A percentile compares a stretch with the other conserved stretches of the same genome.
Evolutionary conservation across 1,284 basidiomycete genomes (phyloP).

Genomic region (Ustilago cynodontis): DNA sequence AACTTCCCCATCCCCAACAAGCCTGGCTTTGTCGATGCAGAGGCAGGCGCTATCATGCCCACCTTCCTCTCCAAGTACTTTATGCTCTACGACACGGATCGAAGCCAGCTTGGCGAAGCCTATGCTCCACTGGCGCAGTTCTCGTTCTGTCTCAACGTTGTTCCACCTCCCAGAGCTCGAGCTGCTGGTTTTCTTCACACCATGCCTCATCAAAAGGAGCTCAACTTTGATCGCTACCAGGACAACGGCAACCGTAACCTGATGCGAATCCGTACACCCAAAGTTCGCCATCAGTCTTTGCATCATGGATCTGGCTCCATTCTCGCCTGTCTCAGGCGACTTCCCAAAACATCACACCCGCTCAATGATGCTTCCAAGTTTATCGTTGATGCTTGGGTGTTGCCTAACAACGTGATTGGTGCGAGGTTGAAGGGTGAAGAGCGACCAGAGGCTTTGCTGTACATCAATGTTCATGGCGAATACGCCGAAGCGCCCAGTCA

Average conservation of each 20-base stretch:
- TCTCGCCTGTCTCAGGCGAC: conserved; percentile 75
- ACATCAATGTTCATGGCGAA: conserved; percentile 89
- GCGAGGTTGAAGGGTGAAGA: conserved; percentile 52
- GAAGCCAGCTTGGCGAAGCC: conserved; percentile 78
- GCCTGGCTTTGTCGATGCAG: conserved; percentile 81
- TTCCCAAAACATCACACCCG: conserved; percentile 86
- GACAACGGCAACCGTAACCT: conserved; percentile 65
- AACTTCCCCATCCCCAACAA: conserved; percentile 80
- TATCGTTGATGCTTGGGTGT: conserved; percentile 84
- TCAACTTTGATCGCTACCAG: conserved; percentile 81
- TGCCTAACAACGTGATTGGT: conserved; percentile 72
- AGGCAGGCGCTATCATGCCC: conserved; percentile 75
- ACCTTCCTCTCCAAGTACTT: conserved; percentile 84
- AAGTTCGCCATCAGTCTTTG: conserved; percentile 46
- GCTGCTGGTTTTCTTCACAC: conserved; percentile 65
- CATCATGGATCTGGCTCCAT: conserved; percentile 81
- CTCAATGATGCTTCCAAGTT: conserved; percentile 78
- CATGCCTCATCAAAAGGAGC: conserved; percentile 83
- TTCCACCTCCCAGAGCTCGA: conserved; percentile 79
- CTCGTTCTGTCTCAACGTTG: conserved; percentile 85
- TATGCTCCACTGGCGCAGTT: conserved; percentile 89
- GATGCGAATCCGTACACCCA: conserved; percentile 58
- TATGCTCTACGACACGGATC: conserved; percentile 82
- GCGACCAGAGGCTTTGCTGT: conserved; percentile 75
- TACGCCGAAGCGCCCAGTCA: conserved; percentile 79